Evolutionary conservation across 306 rosid species (phyloP), one percentile per base, ranked within the genome.

Genomic region (Medicago ruthenica): DNA sequence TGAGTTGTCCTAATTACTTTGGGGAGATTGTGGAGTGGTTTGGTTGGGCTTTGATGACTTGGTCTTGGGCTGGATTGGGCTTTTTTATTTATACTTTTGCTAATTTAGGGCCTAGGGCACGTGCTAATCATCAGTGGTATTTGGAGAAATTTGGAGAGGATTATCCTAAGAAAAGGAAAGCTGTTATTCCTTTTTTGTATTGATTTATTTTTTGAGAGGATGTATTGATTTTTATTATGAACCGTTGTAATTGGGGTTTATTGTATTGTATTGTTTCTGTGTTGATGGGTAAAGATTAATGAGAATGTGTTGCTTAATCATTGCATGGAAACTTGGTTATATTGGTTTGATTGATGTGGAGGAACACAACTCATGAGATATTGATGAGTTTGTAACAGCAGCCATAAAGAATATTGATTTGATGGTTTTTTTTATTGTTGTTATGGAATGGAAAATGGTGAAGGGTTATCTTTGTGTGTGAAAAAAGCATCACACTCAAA

Each of bases 1-100:
- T 90, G 9, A 89, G 92, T 21, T 92, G 93, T 66, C 97, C 99
- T 1, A 96, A 92, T 62, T 96, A 92, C 73, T 76, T 80, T 34
- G 96, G 97, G 53, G 97, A 92, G 85, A 83, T 88, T 7, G 58
- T 90, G 74, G 98, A 92, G 89, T 92, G 99, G 97, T 7, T 90
- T 11, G 97, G 96, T 2, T 96, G 97, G 98, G 82, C 88, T 1
- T 70, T 89, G 71, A 92, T 90, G 96, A 89, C 88, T 8, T 92
- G 93, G 86, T 84, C 96, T 0, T 89, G 89, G 91, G 91, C 44
- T 16, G 97, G 93, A 6, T 53, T 90, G 1, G 93, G 92, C 60
- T 92, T 95, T 74, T 85, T 77, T 18, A 8, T 86, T 5, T 85
- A 87, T 76, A 95, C 98, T 7, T 95, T 84, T 37, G 91, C 93